Conservation (phyloP, 75 land plant species). For the Cupressus sempervirens region DNA sequence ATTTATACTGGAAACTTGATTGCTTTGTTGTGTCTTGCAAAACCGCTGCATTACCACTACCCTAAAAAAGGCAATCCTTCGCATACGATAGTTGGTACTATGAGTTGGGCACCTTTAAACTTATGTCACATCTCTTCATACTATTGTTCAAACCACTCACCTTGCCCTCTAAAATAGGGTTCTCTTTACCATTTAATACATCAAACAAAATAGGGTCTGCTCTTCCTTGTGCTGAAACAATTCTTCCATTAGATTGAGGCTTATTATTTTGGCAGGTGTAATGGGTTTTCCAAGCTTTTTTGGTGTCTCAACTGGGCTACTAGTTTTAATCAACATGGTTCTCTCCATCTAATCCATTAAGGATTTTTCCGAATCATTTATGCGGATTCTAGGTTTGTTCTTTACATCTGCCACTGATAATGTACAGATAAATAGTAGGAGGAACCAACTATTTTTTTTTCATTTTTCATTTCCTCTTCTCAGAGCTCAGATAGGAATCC, state of each 20-base stretch:
- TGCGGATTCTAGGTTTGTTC: slow-evolving; percentile 4
- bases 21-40: too few relatives aligned
- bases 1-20: too few relatives aligned
- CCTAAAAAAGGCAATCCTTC: too few relatives aligned
- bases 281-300: slow-evolving; percentile 31
- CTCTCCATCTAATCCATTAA: slow-evolving; percentile 20
- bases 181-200: neutral
- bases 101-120: too few relatives aligned
- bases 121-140: too few relatives aligned
- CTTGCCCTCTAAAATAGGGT: neutral
- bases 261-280: neutral
- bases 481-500: too few relatives aligned
- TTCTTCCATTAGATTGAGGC: neutral
- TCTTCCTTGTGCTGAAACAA: neutral
- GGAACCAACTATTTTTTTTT: slow-evolving; percentile 1
- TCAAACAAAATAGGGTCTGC: neutral
- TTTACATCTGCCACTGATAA: neutral
- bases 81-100: too few relatives aligned
- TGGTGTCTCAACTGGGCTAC: slow-evolving; percentile 19
- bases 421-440: neutral
- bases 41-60: too few relatives aligned
- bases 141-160: too few relatives aligned
- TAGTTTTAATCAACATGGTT: slow-evolving; percentile 15
- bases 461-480: too few relatives aligned
- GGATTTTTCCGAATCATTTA: slow-evolving; percentile 6